phyloP scores from a whole-genome alignment of 148 eudicot genomes.

The Nepenthes gracilis region DNA sequence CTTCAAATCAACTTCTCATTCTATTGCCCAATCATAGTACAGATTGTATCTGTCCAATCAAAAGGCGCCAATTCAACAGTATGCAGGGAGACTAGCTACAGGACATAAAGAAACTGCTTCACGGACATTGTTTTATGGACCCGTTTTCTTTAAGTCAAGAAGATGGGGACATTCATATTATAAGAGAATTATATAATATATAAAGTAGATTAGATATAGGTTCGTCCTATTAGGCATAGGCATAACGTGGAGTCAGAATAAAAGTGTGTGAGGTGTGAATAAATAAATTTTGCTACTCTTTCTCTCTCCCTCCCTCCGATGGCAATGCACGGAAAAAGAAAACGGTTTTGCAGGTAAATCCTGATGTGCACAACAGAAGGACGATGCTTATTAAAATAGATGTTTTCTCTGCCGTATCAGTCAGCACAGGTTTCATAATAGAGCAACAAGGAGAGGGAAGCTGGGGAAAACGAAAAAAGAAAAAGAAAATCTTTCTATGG shows the following conservation, averaged over 20 bases:
- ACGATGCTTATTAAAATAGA: too few species aligned
- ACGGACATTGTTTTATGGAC: constrained; percentile 19
- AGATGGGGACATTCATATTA: not conserved
- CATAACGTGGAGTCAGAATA: constrained; percentile 27
- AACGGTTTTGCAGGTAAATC: too few species aligned
- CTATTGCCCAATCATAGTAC: not conserved
- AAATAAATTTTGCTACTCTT: constrained; percentile 10
- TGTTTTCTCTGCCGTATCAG: too few species aligned
- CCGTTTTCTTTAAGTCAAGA: constrained; percentile 7
- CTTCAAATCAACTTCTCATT: not conserved
- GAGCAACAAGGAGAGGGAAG: too few species aligned
- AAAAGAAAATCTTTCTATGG: constrained; percentile 19
- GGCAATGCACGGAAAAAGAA: too few species aligned
- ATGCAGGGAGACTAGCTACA: not conserved
- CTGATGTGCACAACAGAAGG: too few species aligned
- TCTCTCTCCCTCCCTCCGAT: constrained; percentile 8
- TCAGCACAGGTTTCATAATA: not conserved
- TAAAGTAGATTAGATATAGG: constrained; percentile 25
- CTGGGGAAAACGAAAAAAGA: constrained; percentile 3
- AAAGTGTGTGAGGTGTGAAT: constrained; percentile 18
- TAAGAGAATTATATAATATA: constrained; percentile 11
- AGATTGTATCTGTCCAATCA: not conserved
- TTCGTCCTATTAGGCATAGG: constrained; percentile 21
- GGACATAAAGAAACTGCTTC: not conserved
- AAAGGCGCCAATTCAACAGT: not conserved